Evolutionary conservation across 768 basidiomycete species (phyloP), one percentile per base, ranked within the genome.

Genomic region (Serpula lacrymans): DNA sequence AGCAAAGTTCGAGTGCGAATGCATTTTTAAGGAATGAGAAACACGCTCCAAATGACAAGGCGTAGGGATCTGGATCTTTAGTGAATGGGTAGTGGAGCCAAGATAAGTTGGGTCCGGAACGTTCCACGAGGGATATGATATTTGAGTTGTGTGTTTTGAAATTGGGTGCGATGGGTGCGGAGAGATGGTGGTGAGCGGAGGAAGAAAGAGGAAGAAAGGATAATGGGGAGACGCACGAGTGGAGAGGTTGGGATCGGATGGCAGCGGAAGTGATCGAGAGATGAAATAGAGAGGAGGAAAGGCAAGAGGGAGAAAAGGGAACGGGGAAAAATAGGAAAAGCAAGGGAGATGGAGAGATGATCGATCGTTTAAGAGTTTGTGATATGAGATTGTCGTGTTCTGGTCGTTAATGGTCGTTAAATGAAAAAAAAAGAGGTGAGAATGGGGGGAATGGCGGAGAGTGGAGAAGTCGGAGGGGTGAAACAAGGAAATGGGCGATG

Each of bases 51-150:
- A 33, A 25, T 23, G 38, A 41, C 30, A 39, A 28, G 37, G 25
- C 33, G n/a, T 14, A 29, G 23, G 28, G 45, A 48, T 26, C 47
- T 23, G 41, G 50, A 51, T 32, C 47, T 48, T 42, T 24, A 46
- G 50, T 31, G 44, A 22, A 44, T 48, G 46, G 55, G 46, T 55
- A 46, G n/a, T 52, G 46, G 37, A 37, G 53, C 41, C 50, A 48
- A 56, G 49, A 50, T 42, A 41, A 47, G 46, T 42, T 43, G 46
- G 53, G 50, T 57, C 45, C 54, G 41, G 57, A 57, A 51, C 58
- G 58, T 49, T 59, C 58, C 55, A 58, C 48, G 16, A 48, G 50
- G 55, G 14, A 59, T 59, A 59, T 59, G 59, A 42, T 63, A 63
- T 61, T 57, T 51, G 52, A 41, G 43, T 35, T 36, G 42, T 50